phyloP scores from a whole-genome alignment of 2,329 filamentous ascomycete genomes.

The Phialophora tarda region DNA sequence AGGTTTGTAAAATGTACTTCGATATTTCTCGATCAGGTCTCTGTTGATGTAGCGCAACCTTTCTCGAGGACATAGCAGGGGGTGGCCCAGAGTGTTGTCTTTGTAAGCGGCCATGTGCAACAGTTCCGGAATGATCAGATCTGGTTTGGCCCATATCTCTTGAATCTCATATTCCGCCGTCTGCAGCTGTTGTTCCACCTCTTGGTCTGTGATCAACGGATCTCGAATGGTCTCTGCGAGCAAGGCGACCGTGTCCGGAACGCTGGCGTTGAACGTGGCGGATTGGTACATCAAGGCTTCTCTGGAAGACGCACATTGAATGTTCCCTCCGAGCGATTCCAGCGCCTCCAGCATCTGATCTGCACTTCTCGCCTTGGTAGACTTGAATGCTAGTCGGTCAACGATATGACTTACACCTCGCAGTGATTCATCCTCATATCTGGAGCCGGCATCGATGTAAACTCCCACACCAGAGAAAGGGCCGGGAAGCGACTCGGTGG shows the following conservation, averaged over 20 bases:
- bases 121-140: constrained; percentile 91
- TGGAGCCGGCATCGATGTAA: constrained; percentile 92
- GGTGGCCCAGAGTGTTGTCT: constrained; percentile 94
- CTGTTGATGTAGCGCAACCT: constrained; percentile 76
- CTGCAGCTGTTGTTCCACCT: constrained; percentile 83
- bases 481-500: constrained; percentile 90
- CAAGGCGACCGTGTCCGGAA: constrained; percentile 79
- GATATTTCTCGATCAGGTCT: constrained; percentile 75
- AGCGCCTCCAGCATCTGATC: constrained; percentile 88
- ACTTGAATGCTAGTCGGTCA: constrained; percentile 93
- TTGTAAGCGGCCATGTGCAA: constrained; percentile 95
- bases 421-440: constrained; percentile 85
- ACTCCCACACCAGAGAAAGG: constrained; percentile 95
- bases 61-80: constrained; percentile 86
- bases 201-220: constrained; percentile 80
- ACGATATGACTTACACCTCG: constrained; percentile 94
- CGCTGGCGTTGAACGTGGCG: constrained; percentile 93
- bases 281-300: constrained; percentile 99
- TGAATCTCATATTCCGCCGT: constrained; percentile 95
- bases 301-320: constrained; percentile 92
- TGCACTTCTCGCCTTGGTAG: constrained; percentile 71
- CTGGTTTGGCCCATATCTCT: constrained; percentile 97
- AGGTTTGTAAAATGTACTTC: constrained; percentile 82
- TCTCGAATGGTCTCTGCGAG: constrained; percentile 93
- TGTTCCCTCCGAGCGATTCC: constrained; percentile 89